Evolutionary conservation across 2,329 filamentous ascomycete genomes (phyloP).

Genomic region (Sphaerulina populicola): DNA sequence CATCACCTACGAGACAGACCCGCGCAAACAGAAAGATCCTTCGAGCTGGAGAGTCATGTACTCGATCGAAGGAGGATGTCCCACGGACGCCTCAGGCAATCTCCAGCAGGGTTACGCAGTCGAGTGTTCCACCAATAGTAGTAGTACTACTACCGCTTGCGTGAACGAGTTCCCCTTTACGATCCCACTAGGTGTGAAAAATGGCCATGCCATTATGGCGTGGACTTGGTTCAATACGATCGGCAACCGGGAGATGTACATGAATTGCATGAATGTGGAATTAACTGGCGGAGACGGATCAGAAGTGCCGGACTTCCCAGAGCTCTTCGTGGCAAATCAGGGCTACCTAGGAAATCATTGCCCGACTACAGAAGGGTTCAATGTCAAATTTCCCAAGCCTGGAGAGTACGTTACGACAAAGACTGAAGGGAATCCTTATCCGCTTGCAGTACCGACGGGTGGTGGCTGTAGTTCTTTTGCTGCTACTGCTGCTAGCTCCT

Average conservation of each 20-base stretch:
- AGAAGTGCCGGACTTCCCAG: conserved; percentile 56
- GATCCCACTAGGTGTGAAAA: conserved; percentile 61
- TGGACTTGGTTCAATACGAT: conserved; percentile 95
- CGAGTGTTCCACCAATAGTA: conserved; percentile 24
- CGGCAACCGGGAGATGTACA: conserved; percentile 94
- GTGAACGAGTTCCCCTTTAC: conserved; percentile 57
- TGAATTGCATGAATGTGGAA: conserved; percentile 41
- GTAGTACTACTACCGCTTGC: conserved; percentile 20
- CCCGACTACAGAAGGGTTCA: conserved; percentile 45
- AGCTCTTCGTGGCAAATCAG: conserved; percentile 70
- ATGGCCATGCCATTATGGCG: conserved; percentile 70
- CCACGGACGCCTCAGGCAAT: conserved; percentile 54
- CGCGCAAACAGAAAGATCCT: conserved; percentile 47
- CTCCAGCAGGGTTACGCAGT: conserved; percentile 8
- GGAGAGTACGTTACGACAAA: conserved; percentile 49
- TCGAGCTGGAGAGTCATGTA: conserved; percentile 83
- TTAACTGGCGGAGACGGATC: conserved; percentile 51
- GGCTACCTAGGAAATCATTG: conserved; percentile 42
- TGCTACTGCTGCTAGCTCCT: not conserved
- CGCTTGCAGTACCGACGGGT: conserved; percentile 22
- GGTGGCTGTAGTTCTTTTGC: conserved; percentile 13
- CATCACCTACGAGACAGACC: conserved; percentile 66
- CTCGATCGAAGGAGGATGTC: conserved; percentile 79
- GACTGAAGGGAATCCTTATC: conserved; percentile 18
- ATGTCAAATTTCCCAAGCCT: conserved; percentile 61